Evolutionary conservation across 2,329 filamentous ascomycete species (phyloP), one percentile per base, ranked within the genome.

Genomic region (Herpotrichia juniperi): DNA sequence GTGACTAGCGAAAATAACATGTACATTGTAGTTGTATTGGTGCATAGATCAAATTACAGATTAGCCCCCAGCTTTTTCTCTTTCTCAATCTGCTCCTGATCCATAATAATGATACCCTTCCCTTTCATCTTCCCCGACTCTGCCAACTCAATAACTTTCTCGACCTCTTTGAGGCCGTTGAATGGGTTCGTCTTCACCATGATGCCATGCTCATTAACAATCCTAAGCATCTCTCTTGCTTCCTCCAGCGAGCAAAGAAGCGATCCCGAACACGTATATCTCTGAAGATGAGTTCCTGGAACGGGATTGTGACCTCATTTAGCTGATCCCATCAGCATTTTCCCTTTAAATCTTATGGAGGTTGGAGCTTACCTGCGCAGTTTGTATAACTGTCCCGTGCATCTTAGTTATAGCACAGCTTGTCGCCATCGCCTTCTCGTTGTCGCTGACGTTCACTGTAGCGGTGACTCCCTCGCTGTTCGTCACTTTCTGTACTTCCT

Each of bases 341-440:
- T 9, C 19, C 10, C 21, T n/a, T 28, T 6, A 12, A 12, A 21
- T 17, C 22, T 49, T 8, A 39, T 35, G 6, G 10, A 21, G 24
- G 19, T 10, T 63, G 19, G 54, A 8, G 72, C 69, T 1, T 60
- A 64, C 17, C 67, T 85, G 83, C n/a, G 83, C 83, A 42, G 87
- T 79, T 64, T 87, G 82, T 1, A 87, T 74, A 62, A 86, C 74
- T 0, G 73, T 78, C 2, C 83, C 83, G 61, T 87, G 84, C 77
- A 82, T 85, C 61, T 76, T 80, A 0, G 84, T 87, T 1, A 85
- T 72, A 0, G 82, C 83, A 46, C 80, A 83, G 0, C 76, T 79
- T 19, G 79, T 66, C 4, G 76, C 81, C 34, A 81, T 78, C 2
- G 83, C 79, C 0, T 68, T 69, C 1, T 73, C 64, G 16, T 81